These are phyloP conservation scores for Naganishia vishniacii DNA, from an alignment of 768 basidiomycete genomes.

Conservation along the genomic window DNA sequence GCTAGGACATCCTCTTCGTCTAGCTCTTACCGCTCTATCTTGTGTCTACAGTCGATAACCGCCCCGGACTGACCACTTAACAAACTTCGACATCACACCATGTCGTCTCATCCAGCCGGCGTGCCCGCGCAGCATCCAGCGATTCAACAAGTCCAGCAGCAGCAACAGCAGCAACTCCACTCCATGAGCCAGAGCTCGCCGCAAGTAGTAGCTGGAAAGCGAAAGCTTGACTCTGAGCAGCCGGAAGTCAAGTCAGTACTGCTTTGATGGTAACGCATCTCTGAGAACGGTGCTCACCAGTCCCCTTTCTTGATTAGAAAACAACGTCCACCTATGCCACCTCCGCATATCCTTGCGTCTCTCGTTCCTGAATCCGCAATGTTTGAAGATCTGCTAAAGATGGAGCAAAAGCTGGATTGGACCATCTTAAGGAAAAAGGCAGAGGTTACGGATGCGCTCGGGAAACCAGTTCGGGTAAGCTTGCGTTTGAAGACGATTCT, in stretches of 20 bases:
- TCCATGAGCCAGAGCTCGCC: constrained; percentile 7
- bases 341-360: constrained; percentile 60
- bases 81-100: background rate
- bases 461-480: constrained; percentile 64
- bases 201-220: constrained; percentile 5
- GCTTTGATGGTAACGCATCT: background rate
- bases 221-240: constrained; percentile 16
- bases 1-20: no score
- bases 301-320: constrained; percentile 2
- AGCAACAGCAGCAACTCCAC: constrained; percentile 10
- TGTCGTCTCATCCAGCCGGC: constrained; percentile 1
- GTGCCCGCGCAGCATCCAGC: background rate
- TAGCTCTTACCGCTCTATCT: no score
- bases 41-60: no score
- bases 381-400: constrained; percentile 77
- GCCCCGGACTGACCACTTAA: background rate
- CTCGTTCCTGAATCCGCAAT: constrained; percentile 75
- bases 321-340: constrained; percentile 35
- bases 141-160: constrained; percentile 7
- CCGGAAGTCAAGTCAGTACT: background rate
- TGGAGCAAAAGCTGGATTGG: constrained; percentile 91
- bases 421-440: constrained; percentile 83
- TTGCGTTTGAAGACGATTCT: background rate
- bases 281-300: background rate
- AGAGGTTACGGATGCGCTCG: constrained; percentile 84